These are phyloP conservation scores for Colletotrichum orchidophilum DNA, from an alignment of 2,329 filamentous ascomycete genomes.

Conservation along the genomic window DNA sequence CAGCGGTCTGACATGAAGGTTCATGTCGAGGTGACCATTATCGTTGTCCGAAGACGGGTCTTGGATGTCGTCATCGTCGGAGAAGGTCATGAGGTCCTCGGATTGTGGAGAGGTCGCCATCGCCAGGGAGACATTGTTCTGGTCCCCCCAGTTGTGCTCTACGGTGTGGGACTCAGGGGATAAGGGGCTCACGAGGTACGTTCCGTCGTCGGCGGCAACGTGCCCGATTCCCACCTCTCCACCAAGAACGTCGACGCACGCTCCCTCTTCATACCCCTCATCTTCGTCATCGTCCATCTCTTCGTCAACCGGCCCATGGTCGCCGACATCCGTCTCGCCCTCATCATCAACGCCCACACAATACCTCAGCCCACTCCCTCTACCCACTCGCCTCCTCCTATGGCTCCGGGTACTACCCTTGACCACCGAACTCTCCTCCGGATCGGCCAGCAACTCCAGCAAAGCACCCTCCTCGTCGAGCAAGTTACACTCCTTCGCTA, in stretches of 20 bases:
- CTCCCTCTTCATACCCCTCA: background rate
- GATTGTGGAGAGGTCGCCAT: background rate
- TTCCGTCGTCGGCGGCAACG: background rate
- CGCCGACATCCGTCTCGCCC: background rate
- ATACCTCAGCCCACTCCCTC: conserved; percentile 1
- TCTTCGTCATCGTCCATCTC: too few species aligned
- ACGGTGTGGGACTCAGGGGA: background rate
- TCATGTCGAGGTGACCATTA: background rate
- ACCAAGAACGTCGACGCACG: background rate
- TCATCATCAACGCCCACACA: background rate
- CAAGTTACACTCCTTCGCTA: conserved; percentile 1
- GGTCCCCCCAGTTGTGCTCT: background rate
- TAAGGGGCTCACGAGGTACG: conserved; percentile 5
- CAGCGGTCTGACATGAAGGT: background rate
- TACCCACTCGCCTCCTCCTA: background rate
- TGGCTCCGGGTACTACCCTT: background rate
- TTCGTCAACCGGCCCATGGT: too few species aligned
- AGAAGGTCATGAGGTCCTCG: background rate
- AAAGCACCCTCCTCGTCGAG: conserved; percentile 12
- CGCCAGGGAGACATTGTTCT: background rate
- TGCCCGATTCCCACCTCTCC: background rate
- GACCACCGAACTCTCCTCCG: background rate
- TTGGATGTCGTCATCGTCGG: background rate
- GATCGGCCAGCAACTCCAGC: conserved; percentile 1
- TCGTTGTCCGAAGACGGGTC: background rate